phyloP scores from a whole-genome alignment of 108 stramenopile species.

The Licmophora abbreviata region DNA sequence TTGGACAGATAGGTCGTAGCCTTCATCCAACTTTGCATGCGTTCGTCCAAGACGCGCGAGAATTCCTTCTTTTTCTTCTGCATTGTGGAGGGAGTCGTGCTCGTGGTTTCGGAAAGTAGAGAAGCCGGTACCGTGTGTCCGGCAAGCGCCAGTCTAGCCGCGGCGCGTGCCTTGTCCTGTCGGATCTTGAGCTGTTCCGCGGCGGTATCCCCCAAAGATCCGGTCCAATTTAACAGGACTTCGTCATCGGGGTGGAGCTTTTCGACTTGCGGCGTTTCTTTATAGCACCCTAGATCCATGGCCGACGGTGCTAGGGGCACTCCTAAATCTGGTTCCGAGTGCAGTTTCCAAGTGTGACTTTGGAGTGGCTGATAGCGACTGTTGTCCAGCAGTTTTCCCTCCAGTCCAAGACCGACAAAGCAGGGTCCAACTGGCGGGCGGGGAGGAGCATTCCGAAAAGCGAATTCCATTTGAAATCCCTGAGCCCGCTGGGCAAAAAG shows the following conservation, averaged over 20 bases:
- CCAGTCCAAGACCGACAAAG: conserved; percentile 73
- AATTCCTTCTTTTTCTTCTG: conserved; percentile 47
- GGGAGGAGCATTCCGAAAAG: conserved; percentile 82
- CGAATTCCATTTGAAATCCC: conserved; percentile 77
- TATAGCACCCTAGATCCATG: conserved; percentile 69
- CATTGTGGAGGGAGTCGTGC: not conserved
- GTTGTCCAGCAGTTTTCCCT: conserved; percentile 54
- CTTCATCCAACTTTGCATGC: conserved; percentile 77
- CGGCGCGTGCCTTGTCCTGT: conserved; percentile 56
- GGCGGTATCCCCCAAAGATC: conserved; percentile 64
- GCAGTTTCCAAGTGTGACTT: conserved; percentile 75
- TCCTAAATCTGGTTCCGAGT: conserved; percentile 57
- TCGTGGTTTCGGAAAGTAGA: not conserved
- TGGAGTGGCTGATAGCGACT: conserved; percentile 64
- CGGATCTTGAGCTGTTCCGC: conserved; percentile 52
- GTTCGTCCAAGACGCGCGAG: conserved; percentile 76
- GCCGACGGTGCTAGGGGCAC: conserved; percentile 73
- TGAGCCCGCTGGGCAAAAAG: conserved; percentile 69
- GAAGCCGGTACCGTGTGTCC: conserved; percentile 12
- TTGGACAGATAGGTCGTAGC: conserved; percentile 85
- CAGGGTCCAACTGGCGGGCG: conserved; percentile 84
- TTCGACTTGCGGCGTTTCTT: conserved; percentile 5
- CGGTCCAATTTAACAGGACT: conserved; percentile 73
- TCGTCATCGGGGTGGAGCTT: conserved; percentile 25
- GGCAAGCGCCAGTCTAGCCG: conserved; percentile 50